Conservation (phyloP, 2,329 filamentous ascomycete genomes). For the Ilyonectria mors-panacis region DNA sequence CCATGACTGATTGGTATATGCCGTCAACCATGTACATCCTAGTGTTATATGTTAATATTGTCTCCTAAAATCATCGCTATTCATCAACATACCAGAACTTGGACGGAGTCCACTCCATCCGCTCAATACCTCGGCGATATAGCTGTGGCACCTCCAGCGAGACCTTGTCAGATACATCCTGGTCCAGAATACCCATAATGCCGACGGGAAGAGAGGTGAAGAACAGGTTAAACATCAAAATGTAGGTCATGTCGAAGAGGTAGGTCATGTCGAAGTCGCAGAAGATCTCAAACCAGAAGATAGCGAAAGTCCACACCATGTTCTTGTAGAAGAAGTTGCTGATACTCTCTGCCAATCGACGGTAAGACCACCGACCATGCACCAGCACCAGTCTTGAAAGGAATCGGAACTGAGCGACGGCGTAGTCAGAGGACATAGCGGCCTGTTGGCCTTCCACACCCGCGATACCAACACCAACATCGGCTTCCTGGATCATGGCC, state of each 20-base stretch:
- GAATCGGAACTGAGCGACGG: slow-evolving; percentile 94
- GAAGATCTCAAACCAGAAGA: slow-evolving; percentile 98
- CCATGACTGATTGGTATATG: slow-evolving; percentile 92
- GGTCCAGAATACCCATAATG: slow-evolving; percentile 95
- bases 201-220: slow-evolving; percentile 97
- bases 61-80: background rate
- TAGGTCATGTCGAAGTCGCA: slow-evolving; percentile 97
- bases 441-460: slow-evolving; percentile 94
- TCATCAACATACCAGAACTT: slow-evolving; percentile 88
- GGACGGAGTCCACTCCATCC: slow-evolving; percentile 93
- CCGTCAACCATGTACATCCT: slow-evolving; percentile 97
- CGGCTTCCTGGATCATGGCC: slow-evolving; percentile 97
- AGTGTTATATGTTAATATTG: slow-evolving; percentile 27
- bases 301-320: slow-evolving; percentile 95
- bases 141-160: slow-evolving; percentile 95
- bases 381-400: slow-evolving; percentile 88
- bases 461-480: slow-evolving; percentile 96
- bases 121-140: slow-evolving; percentile 95
- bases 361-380: slow-evolving; percentile 96
- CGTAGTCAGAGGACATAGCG: slow-evolving; percentile 96
- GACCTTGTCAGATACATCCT: slow-evolving; percentile 95
- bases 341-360: slow-evolving; percentile 91
- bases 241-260: slow-evolving; percentile 98
- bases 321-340: slow-evolving; percentile 99
- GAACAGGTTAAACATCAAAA: slow-evolving; percentile 94